phyloP scores from a whole-genome alignment of 768 basidiomycete genomes.

The Suillus bovinus region DNA sequence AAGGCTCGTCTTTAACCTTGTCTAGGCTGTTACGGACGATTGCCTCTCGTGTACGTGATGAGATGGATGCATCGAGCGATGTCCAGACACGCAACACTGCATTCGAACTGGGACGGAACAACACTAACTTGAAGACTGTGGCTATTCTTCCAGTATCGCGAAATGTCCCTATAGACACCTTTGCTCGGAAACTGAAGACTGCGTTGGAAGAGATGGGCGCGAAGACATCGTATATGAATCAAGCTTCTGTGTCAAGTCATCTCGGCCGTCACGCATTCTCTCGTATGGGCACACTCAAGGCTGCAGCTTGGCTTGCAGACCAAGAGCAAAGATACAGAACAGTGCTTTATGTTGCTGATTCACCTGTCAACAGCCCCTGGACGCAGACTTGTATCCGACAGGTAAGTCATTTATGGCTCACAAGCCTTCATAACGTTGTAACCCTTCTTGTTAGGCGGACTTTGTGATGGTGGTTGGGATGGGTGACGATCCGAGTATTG shows the following conservation, averaged over 20 bases:
- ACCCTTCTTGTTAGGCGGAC: slow-evolving; percentile 60
- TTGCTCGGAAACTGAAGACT: slow-evolving; percentile 84
- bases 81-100: slow-evolving; percentile 51
- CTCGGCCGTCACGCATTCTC: slow-evolving; percentile 95
- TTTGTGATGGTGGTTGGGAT: slow-evolving; percentile 93
- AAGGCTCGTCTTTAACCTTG: slow-evolving; percentile 5
- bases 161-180: slow-evolving; percentile 85
- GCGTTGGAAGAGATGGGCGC: slow-evolving; percentile 95
- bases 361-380: slow-evolving; percentile 94
- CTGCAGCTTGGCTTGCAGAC: slow-evolving; percentile 89
- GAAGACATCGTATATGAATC: slow-evolving; percentile 89
- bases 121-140: slow-evolving; percentile 90
- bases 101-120: slow-evolving; percentile 71
- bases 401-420: slow-evolving; percentile 41
- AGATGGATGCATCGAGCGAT: slow-evolving; percentile 65
- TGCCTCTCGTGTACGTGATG: slow-evolving; percentile 85
- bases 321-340: slow-evolving; percentile 92
- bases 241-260: slow-evolving; percentile 88
- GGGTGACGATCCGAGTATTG: slow-evolving; percentile 87
- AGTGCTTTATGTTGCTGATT: slow-evolving; percentile 95
- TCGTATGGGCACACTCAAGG: slow-evolving; percentile 95
- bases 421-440: not conserved
- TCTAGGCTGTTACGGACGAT: slow-evolving; percentile 80
- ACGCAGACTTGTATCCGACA: slow-evolving; percentile 98
- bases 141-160: slow-evolving; percentile 88